Base-by-base conservation (phyloP, 2,329 filamentous ascomycete species). In the Sclerotinia glacialis region DNA sequence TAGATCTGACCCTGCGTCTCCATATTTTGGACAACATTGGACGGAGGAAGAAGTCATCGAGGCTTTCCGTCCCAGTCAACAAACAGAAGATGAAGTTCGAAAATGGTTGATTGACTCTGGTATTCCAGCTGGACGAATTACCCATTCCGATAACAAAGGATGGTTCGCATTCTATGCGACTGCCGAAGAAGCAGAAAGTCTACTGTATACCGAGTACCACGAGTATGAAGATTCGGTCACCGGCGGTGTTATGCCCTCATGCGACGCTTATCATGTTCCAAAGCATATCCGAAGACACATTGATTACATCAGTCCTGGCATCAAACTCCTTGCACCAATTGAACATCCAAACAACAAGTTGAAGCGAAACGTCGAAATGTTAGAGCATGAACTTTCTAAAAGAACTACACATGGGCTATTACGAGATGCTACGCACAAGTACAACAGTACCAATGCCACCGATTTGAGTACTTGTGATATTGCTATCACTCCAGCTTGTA, bases 291-390 rank as follows among this genome's bases (percentile, higher is more conserved):
- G 78, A 50, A 67, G 77, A 9, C 82, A 86, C 67, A 78, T 86
- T 62, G 84, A 86, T 71, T 82, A 81, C 71, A 78, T 83, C 31
- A 82, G 78, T 8, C 81, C 81, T 0, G 80, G 79, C 23, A 75
- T 81, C 63, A 80, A 79, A 67, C 74, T 81, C 8, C 67, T 73
- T 23, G 68, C 71, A 1, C 70, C 71, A 73, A 85, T 84, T 71
- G 80, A 71, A 65, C 61, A 69, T 66, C 64, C 70, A 63, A 59
- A 60, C 55, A 66, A 69, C 44, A n/a, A 58, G 52, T 42, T 67
- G n/a, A 58, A 67, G 58, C 40, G 69, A 61, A 60, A 52, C n/a
- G 61, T 34, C 23, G 59, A 62, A 40, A 26, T 56, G 28, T 16
- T 42, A 28, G 52, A 65, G 50, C 42, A 28, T n/a, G 46, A 63